phyloP scores from a whole-genome alignment of 2,329 filamentous ascomycete genomes.

The Sarocladium strictum region DNA sequence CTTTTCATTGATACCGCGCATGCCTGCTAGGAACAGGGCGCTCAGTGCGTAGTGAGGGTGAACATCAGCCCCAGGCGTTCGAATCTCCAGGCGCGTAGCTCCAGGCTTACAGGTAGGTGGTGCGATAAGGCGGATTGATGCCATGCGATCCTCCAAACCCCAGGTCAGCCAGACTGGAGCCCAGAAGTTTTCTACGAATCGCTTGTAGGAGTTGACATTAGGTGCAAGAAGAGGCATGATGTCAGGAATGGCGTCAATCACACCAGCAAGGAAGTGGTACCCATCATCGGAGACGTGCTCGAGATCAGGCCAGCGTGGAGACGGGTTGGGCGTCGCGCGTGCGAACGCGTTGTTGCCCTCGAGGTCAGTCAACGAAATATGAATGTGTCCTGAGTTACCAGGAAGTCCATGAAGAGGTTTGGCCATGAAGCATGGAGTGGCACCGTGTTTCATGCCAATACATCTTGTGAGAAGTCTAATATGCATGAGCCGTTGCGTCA shows the following conservation, averaged over 20 bases:
- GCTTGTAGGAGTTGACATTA: conserved; percentile 72
- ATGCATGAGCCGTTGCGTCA: conserved; percentile 23
- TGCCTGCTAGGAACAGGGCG: conserved; percentile 62
- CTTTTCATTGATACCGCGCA: conserved; percentile 67
- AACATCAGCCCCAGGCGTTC: conserved; percentile 65
- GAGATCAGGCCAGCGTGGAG: conserved; percentile 55
- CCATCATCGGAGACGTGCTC: conserved; percentile 62
- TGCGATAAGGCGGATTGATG: conserved; percentile 63
- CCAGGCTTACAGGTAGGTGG: conserved; percentile 63
- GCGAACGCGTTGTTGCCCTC: conserved; percentile 63
- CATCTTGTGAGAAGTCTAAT: conserved; percentile 49
- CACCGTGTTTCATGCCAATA: conserved; percentile 61
- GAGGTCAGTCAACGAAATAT: conserved; percentile 61
- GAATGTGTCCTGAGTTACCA: conserved; percentile 71
- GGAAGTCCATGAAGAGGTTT: conserved; percentile 67
- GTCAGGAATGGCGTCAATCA: conserved; percentile 64
- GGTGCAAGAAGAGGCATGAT: conserved; percentile 72
- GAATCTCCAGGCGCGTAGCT: conserved; percentile 65
- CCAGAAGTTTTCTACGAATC: conserved; percentile 76
- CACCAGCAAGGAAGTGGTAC: conserved; percentile 64
- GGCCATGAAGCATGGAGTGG: conserved; percentile 75
- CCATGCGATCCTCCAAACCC: conserved; percentile 69
- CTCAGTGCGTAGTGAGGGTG: conserved; percentile 66
- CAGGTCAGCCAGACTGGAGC: conserved; percentile 71
- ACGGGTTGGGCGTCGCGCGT: conserved; percentile 52